These are phyloP conservation scores for Sporobolomyces roseus DNA, from an alignment of 768 basidiomycete genomes.

Conservation along the genomic window DNA sequence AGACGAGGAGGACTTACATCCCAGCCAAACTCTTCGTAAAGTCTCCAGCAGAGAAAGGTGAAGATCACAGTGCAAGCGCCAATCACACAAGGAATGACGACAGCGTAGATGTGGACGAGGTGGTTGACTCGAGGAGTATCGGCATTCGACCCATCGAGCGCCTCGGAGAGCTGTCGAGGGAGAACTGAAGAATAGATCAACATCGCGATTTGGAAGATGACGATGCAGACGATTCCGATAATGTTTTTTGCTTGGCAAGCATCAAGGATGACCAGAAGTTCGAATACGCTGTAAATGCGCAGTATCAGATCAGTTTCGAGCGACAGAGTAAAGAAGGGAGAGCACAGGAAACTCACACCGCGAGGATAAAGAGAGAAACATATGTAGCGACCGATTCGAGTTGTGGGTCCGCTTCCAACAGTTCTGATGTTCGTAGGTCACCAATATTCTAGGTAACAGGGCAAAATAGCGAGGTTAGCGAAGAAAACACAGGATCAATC, in stretches of 20 bases:
- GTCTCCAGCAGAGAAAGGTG: conserved; percentile 10
- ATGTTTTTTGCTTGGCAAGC: conserved; percentile 29
- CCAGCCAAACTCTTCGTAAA: conserved; percentile 38
- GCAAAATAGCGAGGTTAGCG: neutral
- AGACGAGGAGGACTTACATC: neutral
- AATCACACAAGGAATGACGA: conserved; percentile 33
- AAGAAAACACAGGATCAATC: too few relatives aligned
- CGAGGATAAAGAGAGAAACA: conserved; percentile 39
- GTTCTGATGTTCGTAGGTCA: neutral
- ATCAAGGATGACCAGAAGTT: conserved; percentile 32
- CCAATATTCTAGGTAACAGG: conserved; percentile 15
- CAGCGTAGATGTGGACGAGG: conserved; percentile 21
- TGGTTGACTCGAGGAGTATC: conserved; percentile 18
- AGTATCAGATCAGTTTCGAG: neutral
- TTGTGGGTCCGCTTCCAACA: conserved; percentile 18
- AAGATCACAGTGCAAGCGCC: conserved; percentile 11
- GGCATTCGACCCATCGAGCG: conserved; percentile 25
- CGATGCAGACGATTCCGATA: conserved; percentile 20
- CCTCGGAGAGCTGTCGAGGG: conserved; percentile 22
- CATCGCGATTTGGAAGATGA: conserved; percentile 28
- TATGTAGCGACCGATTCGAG: conserved; percentile 38
- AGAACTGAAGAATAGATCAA: conserved; percentile 35
- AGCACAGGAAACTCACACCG: conserved; percentile 12
- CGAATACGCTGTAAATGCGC: conserved; percentile 17
- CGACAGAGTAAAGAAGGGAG: neutral